Percentiles rank a stretch among this genome's conserved stretches.
Evolutionary conservation across 2,329 filamentous ascomycete species (phyloP).

Genomic region (Boeremia lycopersici): DNA sequence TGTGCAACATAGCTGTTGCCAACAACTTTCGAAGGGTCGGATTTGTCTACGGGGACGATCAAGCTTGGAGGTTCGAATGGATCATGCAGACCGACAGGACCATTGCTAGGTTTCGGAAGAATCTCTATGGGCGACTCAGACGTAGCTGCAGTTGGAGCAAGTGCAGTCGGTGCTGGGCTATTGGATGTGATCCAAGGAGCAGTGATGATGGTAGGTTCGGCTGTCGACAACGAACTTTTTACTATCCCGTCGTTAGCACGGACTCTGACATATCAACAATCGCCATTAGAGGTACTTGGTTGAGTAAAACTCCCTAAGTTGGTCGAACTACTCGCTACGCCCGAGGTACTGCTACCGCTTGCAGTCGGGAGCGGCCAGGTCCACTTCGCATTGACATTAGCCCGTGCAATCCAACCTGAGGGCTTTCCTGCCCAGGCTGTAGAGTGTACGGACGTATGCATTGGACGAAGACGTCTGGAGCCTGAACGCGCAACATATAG

Average conservation of each 20-base stretch:
- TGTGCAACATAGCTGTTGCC: constrained; percentile 50
- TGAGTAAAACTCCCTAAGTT: constrained; percentile 1
- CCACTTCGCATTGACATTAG: constrained; percentile 35
- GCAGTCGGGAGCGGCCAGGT: constrained; percentile 8
- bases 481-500: constrained; percentile 15
- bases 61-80: constrained; percentile 47
- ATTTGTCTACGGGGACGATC: constrained; percentile 46
- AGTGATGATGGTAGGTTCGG: constrained; percentile 18
- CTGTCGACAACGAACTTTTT: constrained; percentile 13
- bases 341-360: constrained; percentile 20
- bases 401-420: constrained; percentile 30
- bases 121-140: constrained; percentile 3
- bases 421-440: constrained; percentile 19
- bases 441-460: constrained; percentile 17
- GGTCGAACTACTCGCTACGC: constrained; percentile 15
- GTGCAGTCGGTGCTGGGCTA: constrained; percentile 1
- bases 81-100: constrained; percentile 37
- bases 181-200: constrained; percentile 10
- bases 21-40: constrained; percentile 46
- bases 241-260: constrained; percentile 2
- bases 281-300: background rate
- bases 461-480: constrained; percentile 20
- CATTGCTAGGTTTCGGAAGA: constrained; percentile 18
- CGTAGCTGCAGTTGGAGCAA: background rate
- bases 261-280: background rate